Evolutionary conservation across 305 asterid species (phyloP).

Genomic region (Rubia balearica): DNA sequence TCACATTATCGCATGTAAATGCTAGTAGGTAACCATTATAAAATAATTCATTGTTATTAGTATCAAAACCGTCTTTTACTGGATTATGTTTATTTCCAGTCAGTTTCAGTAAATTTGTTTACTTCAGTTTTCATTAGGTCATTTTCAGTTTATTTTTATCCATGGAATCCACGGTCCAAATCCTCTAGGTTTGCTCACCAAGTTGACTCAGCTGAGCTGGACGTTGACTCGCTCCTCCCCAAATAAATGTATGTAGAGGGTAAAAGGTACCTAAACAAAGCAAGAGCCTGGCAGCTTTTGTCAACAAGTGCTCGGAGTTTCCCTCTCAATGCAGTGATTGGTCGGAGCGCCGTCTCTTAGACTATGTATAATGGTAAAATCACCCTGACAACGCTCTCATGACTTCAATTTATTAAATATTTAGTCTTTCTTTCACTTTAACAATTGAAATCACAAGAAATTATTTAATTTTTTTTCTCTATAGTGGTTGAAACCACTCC

Average conservation of each 20-base stretch:
- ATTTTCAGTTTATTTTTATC: not conserved
- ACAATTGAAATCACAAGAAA: no score
- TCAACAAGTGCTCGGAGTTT: slow-evolving; percentile 66
- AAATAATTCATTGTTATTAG: no score
- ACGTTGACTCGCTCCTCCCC: slow-evolving; percentile 51
- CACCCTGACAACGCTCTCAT: no score
- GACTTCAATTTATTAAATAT: no score
- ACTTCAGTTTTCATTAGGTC: no score
- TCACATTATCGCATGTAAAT: not conserved
- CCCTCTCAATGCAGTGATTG: slow-evolving; percentile 94
- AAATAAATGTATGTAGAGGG: slow-evolving; percentile 36
- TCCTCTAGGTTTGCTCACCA: slow-evolving; percentile 41
- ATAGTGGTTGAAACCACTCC: no score
- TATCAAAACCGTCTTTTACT: no score
- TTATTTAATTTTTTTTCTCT: no score
- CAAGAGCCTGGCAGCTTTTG: slow-evolving; percentile 81
- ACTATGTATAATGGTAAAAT: no score
- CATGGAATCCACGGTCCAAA: slow-evolving; percentile 39
- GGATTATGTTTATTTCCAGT: no score
- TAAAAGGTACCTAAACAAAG: slow-evolving; percentile 50
- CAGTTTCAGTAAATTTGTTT: no score
- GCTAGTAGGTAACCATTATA: not conserved
- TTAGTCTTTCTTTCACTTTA: no score
- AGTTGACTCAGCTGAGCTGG: slow-evolving; percentile 42
- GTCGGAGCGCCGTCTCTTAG: slow-evolving; percentile 49